Evolutionary conservation across 495 filamentous ascomycete genomes (phyloP), one percentile per base, ranked within the genome.

Genomic region (Penicillium soppii): DNA sequence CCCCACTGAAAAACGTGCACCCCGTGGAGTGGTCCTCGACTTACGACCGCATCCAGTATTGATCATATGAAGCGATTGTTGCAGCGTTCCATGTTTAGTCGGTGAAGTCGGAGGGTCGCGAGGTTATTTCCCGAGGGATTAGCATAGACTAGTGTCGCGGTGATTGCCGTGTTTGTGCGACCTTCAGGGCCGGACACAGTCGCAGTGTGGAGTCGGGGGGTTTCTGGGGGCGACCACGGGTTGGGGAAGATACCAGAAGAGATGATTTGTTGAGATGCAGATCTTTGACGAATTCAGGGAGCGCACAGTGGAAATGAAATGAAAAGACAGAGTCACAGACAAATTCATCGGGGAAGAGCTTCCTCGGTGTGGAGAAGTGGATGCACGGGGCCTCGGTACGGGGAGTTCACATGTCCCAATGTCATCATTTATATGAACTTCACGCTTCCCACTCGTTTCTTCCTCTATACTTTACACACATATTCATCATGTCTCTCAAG

Each of bases 401-500:
- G 25, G 7, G 23, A 33, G 32, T 62, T 62, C 61, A 62, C 58
- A 65, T 62, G 61, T 35, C 46, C 57, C n/a, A n/a, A 61, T 50
- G 47, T 48, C 25, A 22, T 37, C 36, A 32, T 36, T 42, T 53
- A 36, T 44, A 49, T 30, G 20, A 54, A 45, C 7, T 16, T 39
- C n/a, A 27, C n/a, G n/a, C 17, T n/a, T 29, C 22, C 23, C 25
- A 17, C 21, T 43, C 10, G 9, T 27, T 7, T 41, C 10, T 29
- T 23, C 8, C 45, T 20, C 23, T 53, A 32, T 33, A 26, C 22
- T 17, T 19, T 41, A 30, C 32, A 22, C 39, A 26, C 44, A 47
- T 26, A 45, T 30, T 33, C 70, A 84, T 54, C 52, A 95, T 95
- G 90, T 82, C 88, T 83, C 82, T 95, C 72, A 89, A 88, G 75